These are phyloP conservation scores for Echria macrotheca DNA, from an alignment of 495 filamentous ascomycete genomes.

Conservation along the genomic window DNA sequence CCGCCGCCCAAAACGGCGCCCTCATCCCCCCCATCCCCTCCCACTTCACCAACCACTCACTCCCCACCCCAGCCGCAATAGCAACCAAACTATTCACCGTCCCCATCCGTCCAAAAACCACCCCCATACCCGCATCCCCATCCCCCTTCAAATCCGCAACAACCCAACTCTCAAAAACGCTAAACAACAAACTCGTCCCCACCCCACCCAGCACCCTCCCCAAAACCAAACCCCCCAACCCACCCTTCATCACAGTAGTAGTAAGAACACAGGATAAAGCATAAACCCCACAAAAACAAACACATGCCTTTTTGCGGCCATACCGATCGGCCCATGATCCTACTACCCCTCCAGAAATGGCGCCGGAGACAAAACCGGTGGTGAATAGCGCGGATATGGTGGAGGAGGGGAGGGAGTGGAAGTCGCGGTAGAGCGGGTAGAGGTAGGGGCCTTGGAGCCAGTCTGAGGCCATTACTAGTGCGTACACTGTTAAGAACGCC, in stretches of 20 bases:
- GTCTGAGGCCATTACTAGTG: constrained; percentile 47
- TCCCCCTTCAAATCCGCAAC: constrained; percentile 44
- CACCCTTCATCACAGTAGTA: too few relatives aligned
- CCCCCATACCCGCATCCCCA: constrained; percentile 31
- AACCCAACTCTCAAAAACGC: constrained; percentile 56
- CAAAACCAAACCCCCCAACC: too few relatives aligned
- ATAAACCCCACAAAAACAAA: constrained; percentile 46
- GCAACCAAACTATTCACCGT: constrained; percentile 49
- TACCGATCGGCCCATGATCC: constrained; percentile 46
- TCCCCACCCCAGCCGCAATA: constrained; percentile 48
- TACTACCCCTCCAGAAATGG: constrained; percentile 41
- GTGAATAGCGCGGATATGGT: constrained; percentile 46
- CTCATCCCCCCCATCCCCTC: constrained; percentile 41
- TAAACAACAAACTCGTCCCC: constrained; percentile 49
- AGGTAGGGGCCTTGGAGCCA: constrained; percentile 54
- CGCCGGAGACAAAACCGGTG: constrained; percentile 47
- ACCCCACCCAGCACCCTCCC: constrained; percentile 51
- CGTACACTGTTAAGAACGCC: constrained; percentile 43
- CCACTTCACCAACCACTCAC: constrained; percentile 46
- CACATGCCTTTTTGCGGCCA: constrained; percentile 44
- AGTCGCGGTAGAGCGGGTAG: constrained; percentile 49
- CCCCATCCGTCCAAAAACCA: constrained; percentile 46
- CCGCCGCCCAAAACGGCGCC: constrained; percentile 44
- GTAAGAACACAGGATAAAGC: constrained; percentile 47
- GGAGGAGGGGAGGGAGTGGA: constrained; percentile 42